phyloP scores from a whole-genome alignment of 768 basidiomycete genomes.

The Glaciozyma antarctica region DNA sequence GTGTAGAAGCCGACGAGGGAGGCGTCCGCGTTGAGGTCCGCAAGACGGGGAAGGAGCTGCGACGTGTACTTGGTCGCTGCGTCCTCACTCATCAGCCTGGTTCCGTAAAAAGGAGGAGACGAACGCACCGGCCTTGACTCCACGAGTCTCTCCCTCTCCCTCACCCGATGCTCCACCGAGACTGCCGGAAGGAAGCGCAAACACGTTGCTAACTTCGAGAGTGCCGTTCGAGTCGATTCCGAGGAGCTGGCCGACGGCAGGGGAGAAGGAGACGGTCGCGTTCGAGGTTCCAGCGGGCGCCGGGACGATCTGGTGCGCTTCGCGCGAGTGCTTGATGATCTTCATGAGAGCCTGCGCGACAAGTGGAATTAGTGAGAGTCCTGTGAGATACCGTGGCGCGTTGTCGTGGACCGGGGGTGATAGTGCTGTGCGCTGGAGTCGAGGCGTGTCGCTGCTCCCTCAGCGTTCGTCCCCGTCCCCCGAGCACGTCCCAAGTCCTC shows the following conservation, averaged over 20 bases:
- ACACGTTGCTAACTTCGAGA: constrained; percentile 33
- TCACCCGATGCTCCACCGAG: constrained; percentile 19
- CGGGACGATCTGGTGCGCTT: constrained; percentile 23
- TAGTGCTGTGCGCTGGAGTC: background rate
- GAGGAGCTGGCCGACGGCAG: constrained; percentile 34
- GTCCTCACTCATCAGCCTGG: background rate
- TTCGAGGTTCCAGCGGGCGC: constrained; percentile 27
- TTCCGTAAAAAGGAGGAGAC: background rate
- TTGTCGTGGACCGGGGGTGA: background rate
- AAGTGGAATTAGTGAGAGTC: background rate
- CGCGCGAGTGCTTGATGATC: constrained; percentile 36
- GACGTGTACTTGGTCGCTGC: constrained; percentile 33
- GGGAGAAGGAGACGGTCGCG: constrained; percentile 31
- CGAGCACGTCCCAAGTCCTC: too few relatives aligned
- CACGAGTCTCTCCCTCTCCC: constrained; percentile 18
- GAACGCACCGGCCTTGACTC: constrained; percentile 27
- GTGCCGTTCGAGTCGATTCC: constrained; percentile 33
- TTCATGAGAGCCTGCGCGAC: constrained; percentile 31
- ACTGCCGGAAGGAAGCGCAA: constrained; percentile 30
- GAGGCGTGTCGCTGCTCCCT: background rate
- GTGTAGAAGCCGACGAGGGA: constrained; percentile 36
- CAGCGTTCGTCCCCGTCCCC: too few relatives aligned
- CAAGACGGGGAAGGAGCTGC: constrained; percentile 30
- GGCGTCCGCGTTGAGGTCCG: constrained; percentile 35
- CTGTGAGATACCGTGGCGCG: too few relatives aligned